Conservation (phyloP, 2,329 filamentous ascomycete genomes). For the Botrytis fabae region DNA sequence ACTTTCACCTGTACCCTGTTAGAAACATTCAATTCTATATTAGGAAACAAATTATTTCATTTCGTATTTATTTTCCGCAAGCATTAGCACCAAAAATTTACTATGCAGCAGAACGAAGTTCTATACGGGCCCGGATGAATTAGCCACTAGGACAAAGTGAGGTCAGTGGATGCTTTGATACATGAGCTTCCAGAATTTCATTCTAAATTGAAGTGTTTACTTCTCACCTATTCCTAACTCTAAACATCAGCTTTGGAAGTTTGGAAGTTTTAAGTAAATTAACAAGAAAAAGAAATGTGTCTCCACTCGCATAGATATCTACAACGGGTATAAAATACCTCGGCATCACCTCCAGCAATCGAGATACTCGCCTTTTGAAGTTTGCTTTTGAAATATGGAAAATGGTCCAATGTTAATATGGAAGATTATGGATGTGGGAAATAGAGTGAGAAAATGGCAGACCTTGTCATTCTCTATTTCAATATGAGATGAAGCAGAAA, state of each 20-base stretch:
- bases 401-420: background rate
- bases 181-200: background rate
- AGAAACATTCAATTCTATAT: background rate
- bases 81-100: background rate
- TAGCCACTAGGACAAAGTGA: background rate
- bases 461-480: background rate
- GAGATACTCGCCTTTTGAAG: rapidly evolving
- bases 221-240: background rate
- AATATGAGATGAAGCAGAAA: background rate
- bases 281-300: background rate
- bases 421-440: background rate
- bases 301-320: background rate
- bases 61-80: too few species aligned
- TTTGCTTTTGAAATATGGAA: background rate
- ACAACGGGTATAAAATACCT: background rate
- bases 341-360: background rate
- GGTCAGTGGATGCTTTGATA: background rate
- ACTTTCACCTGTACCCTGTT: background rate
- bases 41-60: background rate
- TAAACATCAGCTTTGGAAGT: background rate
- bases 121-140: background rate
- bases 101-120: background rate
- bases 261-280: background rate
- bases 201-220: background rate
- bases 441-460: background rate